Evolutionary conservation across 768 basidiomycete species (phyloP).

Genomic region (Tylopilus rubrobrunneus): DNA sequence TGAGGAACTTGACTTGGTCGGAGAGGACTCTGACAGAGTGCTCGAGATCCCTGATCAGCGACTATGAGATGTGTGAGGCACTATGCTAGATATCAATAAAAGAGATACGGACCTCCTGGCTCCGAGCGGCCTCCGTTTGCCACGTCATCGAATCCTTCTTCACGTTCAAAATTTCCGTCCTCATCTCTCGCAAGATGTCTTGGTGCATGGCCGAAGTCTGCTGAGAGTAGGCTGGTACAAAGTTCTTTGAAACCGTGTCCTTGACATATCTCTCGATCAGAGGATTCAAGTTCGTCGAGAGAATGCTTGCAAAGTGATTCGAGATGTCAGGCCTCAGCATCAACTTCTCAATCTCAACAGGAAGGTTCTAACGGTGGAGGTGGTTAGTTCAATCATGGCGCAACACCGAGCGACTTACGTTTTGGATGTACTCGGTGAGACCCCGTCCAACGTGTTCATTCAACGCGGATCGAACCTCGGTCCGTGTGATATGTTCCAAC

Average conservation of each 20-base stretch:
- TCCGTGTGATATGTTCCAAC: constrained; percentile 77
- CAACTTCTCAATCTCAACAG: constrained; percentile 74
- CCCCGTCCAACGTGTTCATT: constrained; percentile 76
- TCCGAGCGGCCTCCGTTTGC: constrained; percentile 75
- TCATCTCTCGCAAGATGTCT: constrained; percentile 71
- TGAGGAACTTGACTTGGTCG: constrained; percentile 81
- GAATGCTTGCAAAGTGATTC: constrained; percentile 68
- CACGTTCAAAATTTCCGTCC: constrained; percentile 67
- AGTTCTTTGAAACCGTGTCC: constrained; percentile 66
- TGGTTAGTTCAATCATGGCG: not conserved
- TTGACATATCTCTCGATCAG: constrained; percentile 79
- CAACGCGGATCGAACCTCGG: constrained; percentile 73
- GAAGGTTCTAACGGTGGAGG: constrained; percentile 52
- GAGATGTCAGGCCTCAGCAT: constrained; percentile 74
- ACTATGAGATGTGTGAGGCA: constrained; percentile 36
- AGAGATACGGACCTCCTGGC: constrained; percentile 61
- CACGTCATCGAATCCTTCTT: constrained; percentile 78
- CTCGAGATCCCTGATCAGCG: constrained; percentile 76
- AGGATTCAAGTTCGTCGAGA: constrained; percentile 70
- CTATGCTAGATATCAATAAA: not conserved
- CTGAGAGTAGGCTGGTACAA: constrained; percentile 73
- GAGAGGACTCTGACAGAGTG: constrained; percentile 68
- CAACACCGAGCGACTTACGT: constrained; percentile 39
- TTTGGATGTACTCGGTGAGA: constrained; percentile 66
- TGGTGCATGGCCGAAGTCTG: constrained; percentile 77